These are phyloP conservation scores for Aciculosporium take DNA, from an alignment of 2,329 filamentous ascomycete species.

Conservation along the genomic window DNA sequence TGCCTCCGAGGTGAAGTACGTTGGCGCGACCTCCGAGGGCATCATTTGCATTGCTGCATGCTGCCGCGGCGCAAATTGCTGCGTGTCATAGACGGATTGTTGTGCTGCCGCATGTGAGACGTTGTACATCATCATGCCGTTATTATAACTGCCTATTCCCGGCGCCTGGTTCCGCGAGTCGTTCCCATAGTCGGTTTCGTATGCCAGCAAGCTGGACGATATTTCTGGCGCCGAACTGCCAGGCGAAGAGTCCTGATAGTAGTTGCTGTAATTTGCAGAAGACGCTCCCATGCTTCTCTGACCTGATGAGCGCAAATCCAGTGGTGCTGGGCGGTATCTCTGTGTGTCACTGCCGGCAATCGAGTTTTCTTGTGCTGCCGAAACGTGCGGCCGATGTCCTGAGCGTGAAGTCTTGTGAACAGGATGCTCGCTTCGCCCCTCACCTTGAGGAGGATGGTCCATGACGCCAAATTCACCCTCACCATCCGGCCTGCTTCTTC, in stretches of 20 bases:
- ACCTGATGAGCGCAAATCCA: slow-evolving; percentile 34
- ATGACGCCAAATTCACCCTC: slow-evolving; percentile 44
- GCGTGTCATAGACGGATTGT: slow-evolving; percentile 58
- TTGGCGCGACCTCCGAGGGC: slow-evolving; percentile 36
- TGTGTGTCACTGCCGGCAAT: slow-evolving; percentile 21
- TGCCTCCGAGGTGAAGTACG: slow-evolving; percentile 47
- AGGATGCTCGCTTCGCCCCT: slow-evolving; percentile 62
- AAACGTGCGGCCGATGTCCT: slow-evolving; percentile 37
- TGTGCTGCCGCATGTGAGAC: slow-evolving; percentile 49
- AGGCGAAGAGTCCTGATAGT: slow-evolving; percentile 41
- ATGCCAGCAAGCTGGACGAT: slow-evolving; percentile 37
- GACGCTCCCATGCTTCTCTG: slow-evolving; percentile 39
- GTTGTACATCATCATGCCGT: slow-evolving; percentile 65
- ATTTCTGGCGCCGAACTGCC: slow-evolving; percentile 43
- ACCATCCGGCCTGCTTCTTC: slow-evolving; percentile 21
- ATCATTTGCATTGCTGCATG: slow-evolving; percentile 64
- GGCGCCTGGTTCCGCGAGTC: slow-evolving; percentile 43
- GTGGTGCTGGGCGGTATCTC: slow-evolving; percentile 33
- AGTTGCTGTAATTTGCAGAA: slow-evolving; percentile 42
- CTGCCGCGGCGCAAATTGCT: slow-evolving; percentile 63
- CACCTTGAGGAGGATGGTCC: slow-evolving; percentile 61
- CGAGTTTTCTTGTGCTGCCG: slow-evolving; percentile 29
- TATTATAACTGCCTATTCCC: slow-evolving; percentile 43
- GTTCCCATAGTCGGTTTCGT: slow-evolving; percentile 52
- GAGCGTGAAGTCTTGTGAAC: slow-evolving; percentile 45